Evolutionary conservation across 2,329 filamentous ascomycete species (phyloP), one percentile per base, ranked within the genome.

Genomic region (Metarhizium rileyi): DNA sequence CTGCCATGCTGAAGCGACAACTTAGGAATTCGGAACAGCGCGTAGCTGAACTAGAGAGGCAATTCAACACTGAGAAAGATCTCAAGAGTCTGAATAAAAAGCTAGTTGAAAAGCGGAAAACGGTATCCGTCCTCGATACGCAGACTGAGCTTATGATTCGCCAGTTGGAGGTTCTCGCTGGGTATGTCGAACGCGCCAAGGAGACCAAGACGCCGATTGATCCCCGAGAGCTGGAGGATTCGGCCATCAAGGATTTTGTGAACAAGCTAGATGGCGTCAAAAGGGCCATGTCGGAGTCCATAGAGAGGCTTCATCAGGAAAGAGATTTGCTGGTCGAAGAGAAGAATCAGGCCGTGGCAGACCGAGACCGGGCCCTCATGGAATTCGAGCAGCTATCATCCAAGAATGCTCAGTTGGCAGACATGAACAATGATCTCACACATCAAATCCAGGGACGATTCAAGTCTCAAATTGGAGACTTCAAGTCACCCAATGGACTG

Each of bases 111-210:
- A 97, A 97, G 72, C 80, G 93, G 51, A 95, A 94, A 60, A 97
- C 93, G 0, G 93, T 98, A 65, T 91, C 91, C 6, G 87, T 94
- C 18, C 74, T 97, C 47, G 91, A 97, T 64, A 91, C 90, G 0
- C 89, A 96, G 67, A 89, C 90, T 46, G 91, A 97, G 68, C 90
- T 97, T 65, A 91, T 95, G 69, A 87, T 97, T 60, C 85, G 87
- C 38, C 90, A 97, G 66, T 74, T 97, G 18, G 89, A 95, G 62
- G 85, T 91, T 35, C 78, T 96, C 60, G 90, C 89, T 4, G 88
- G 90, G 43, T 91, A 93, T 63, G 82, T 96, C 20, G 86, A 91
- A 63, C 81, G 81, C 47, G 90, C 89, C 49, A 96, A 95, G 69
- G 84, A 88, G 55, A 86, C 80, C 44, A 87, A 86, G 61, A 81